Evolutionary conservation across 2,329 filamentous ascomycete genomes (phyloP).

Genomic region (Ophiostoma sp.): DNA sequence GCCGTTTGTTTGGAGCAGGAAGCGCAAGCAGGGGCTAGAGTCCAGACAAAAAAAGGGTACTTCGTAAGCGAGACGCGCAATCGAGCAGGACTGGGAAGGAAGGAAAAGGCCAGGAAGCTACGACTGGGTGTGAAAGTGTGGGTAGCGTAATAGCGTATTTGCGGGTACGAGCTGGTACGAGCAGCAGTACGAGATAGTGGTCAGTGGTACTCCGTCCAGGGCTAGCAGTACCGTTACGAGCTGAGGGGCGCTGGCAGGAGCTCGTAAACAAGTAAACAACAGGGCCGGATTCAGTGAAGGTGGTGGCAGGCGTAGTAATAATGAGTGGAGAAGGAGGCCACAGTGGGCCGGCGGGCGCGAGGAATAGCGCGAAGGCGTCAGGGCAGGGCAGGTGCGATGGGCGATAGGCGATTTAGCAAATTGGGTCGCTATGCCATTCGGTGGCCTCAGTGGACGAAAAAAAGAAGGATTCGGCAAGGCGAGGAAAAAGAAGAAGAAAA

Average conservation of each 20-base stretch:
- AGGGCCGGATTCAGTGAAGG: neutral
- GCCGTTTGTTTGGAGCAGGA: neutral
- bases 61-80: conserved; percentile 18
- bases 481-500: neutral
- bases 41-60: neutral
- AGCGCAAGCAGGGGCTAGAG: neutral
- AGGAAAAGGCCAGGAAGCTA: neutral
- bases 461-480: neutral
- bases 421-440: neutral
- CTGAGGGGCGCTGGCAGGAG: conserved; percentile 5
- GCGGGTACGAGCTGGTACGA: neutral
- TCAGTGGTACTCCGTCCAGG: neutral
- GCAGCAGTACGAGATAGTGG: conserved; percentile 1
- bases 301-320: conserved; percentile 7
- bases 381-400: neutral
- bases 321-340: neutral
- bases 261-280: neutral
- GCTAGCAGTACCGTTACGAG: conserved; percentile 14
- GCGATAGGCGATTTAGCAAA: neutral
- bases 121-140: neutral
- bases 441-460: neutral
- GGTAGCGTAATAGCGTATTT: neutral
- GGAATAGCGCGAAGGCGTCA: neutral
- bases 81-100: neutral
- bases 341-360: neutral